Conservation (phyloP, 805 yeast species). For the Blastobotrys mokoenaii region DNA sequence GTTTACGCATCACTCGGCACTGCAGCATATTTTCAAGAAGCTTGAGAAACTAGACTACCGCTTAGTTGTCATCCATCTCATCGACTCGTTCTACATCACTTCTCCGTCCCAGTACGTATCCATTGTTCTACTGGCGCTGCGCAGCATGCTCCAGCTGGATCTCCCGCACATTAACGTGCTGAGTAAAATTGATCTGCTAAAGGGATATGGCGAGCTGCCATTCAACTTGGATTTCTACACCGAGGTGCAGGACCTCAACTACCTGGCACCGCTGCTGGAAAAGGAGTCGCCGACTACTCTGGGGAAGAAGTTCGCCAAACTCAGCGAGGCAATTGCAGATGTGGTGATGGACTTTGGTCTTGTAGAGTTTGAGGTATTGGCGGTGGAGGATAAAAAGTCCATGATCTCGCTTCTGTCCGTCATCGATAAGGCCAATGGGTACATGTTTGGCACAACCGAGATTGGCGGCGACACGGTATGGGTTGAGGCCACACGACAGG, state of each 20-base stretch:
- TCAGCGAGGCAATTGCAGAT: slow-evolving; percentile 74
- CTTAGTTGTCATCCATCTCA: slow-evolving; percentile 62
- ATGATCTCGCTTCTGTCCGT: slow-evolving; percentile 76
- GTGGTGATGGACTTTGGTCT: slow-evolving; percentile 79
- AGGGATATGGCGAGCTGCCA: slow-evolving; percentile 67
- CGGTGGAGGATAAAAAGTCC: slow-evolving; percentile 84
- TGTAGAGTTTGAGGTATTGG: slow-evolving; percentile 79
- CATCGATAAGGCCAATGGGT: slow-evolving; percentile 90
- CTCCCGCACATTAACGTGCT: slow-evolving; percentile 90
- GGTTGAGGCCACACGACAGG: slow-evolving; percentile 91
- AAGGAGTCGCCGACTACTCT: slow-evolving; percentile 62
- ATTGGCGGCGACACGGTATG: slow-evolving; percentile 95
- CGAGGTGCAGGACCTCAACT: slow-evolving; percentile 77
- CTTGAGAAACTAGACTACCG: slow-evolving; percentile 64
- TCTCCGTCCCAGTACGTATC: slow-evolving; percentile 87
- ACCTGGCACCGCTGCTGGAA: slow-evolving; percentile 58
- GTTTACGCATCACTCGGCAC: slow-evolving; percentile 79
- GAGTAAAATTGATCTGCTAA: slow-evolving; percentile 78
- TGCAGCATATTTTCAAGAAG: slow-evolving; percentile 55
- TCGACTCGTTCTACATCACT: slow-evolving; percentile 75
- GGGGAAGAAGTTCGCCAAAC: slow-evolving; percentile 51
- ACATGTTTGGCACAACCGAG: slow-evolving; percentile 85
- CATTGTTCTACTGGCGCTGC: slow-evolving; percentile 63
- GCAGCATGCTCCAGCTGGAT: slow-evolving; percentile 90
- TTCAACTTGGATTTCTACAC: slow-evolving; percentile 81